Base-by-base conservation (phyloP, 2,329 filamentous ascomycete genomes). In the Cryphonectria radicalis region DNA sequence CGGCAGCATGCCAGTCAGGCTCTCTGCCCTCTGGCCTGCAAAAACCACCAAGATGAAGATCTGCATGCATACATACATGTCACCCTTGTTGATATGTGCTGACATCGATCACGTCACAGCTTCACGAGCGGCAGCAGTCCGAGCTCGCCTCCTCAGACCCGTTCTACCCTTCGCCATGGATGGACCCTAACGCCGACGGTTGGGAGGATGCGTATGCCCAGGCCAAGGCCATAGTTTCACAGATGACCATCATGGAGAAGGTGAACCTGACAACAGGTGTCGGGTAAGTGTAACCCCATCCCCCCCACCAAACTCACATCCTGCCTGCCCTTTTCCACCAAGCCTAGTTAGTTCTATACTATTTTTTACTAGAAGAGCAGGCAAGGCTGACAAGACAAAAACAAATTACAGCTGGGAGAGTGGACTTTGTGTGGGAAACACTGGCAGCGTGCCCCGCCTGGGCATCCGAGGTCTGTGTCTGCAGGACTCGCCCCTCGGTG, bases 251-350 rank as follows among this genome's bases (percentile, higher is more conserved):
- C 50, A 79, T 90, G 14, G 95, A 98, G 81, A 98, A 97, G 84
- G 94, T 98, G 81, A 98, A 98, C 80, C 80, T 99, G 74, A 98
- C 95, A 3, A 98, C 95, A 0, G 95, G 95, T 80, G 89, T 92
- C 74, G 94, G 94, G 88, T 95, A 82, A 80, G 90, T 82, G 28
- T 1, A n/a, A n/a, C n/a, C n/a, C n/a, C n/a, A 22, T 4, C 7
- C 4, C 8, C 4, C 19, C 32, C 19, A n/a, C n/a, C n/a, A n/a
- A n/a, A n/a, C 43, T 19, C 22, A 1, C 19, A 46, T n/a, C 28
- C 28, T 43, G 37, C 42, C 17, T 43, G 37, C 42, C 13, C 42
- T 14, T 5, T 43, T 6, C 13, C 42, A 43, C 42, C 42, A 43
- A 17, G 13, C n/a, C n/a, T n/a, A n/a, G 5, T 13, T 17, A 43